These are phyloP conservation scores for Peronosclerospora sorghi DNA, from an alignment of 352 stramenopile genomes.

Conservation along the genomic window DNA sequence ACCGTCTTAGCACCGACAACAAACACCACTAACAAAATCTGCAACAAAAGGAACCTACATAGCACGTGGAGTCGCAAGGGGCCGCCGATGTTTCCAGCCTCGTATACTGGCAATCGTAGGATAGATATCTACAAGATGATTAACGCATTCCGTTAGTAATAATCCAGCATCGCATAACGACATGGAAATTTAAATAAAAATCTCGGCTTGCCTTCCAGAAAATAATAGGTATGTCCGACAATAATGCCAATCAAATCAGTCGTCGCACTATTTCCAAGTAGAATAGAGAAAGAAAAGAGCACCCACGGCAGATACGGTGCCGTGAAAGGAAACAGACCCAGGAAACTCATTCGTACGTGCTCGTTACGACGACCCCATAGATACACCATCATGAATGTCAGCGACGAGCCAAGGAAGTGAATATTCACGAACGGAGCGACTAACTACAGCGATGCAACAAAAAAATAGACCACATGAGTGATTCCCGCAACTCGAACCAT, in stretches of 20 bases:
- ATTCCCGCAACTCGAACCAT: background rate
- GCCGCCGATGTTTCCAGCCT: conserved; percentile 87
- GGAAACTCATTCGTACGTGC: conserved; percentile 95
- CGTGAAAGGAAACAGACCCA: conserved; percentile 97
- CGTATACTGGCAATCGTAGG: conserved; percentile 92
- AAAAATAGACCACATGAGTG: background rate
- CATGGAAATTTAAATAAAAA: background rate
- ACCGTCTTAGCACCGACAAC: no score
- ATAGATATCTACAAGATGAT: conserved; percentile 87
- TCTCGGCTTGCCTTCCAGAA: conserved; percentile 83
- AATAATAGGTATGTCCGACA: conserved; percentile 99
- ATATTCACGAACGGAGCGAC: conserved; percentile 94
- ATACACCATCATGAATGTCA: conserved; percentile 99
- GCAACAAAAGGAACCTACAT: conserved; percentile 47
- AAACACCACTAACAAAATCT: background rate
- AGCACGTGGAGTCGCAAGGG: conserved; percentile 87
- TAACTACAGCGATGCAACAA: conserved; percentile 51
- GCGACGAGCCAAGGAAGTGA: conserved; percentile 94
- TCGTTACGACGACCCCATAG: conserved; percentile 94
- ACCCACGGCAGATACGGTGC: conserved; percentile 98
- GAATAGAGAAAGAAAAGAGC: conserved; percentile 92
- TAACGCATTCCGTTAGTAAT: conserved; percentile 5
- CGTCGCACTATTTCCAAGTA: conserved; percentile 92
- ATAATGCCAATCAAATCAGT: conserved; percentile 98
- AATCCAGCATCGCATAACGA: no score